These are phyloP conservation scores for Coemansia sp. DNA, from an alignment of 192 early-diverging fungal species.

Conservation along the genomic window DNA sequence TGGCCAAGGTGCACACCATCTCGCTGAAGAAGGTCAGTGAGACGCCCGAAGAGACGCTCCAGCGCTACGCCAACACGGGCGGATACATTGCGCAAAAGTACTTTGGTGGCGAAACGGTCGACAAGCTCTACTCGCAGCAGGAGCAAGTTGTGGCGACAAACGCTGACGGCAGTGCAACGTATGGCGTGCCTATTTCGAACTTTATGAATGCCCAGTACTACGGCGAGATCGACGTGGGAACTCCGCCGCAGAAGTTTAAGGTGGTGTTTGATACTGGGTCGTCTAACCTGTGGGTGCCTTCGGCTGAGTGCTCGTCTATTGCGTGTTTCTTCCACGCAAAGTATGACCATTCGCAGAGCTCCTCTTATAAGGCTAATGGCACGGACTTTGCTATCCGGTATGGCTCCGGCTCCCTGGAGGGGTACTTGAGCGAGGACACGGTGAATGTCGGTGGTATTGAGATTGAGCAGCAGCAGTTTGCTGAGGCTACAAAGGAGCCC, in stretches of 20 bases:
- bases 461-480: slow-evolving; percentile 82
- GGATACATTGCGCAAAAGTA: slow-evolving; percentile 79
- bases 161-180: slow-evolving; percentile 59
- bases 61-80: slow-evolving; percentile 67
- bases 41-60: slow-evolving; percentile 62
- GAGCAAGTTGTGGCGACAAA: slow-evolving; percentile 55
- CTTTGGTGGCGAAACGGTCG: slow-evolving; percentile 56
- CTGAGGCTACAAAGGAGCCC: slow-evolving; percentile 96
- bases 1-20: slow-evolving; percentile 36
- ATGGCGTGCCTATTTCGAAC: slow-evolving; percentile 83
- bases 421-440: slow-evolving; percentile 85
- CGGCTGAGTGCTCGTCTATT: slow-evolving; percentile 89
- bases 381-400: slow-evolving; percentile 96
- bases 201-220: slow-evolving; percentile 98
- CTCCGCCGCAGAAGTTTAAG: slow-evolving; percentile 88
- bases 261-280: slow-evolving; percentile 96
- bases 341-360: slow-evolving; percentile 84
- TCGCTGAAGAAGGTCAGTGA: slow-evolving; percentile 69
- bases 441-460: slow-evolving; percentile 74
- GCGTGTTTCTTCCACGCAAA: slow-evolving; percentile 93
- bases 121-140: slow-evolving; percentile 47
- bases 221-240: slow-evolving; percentile 84
- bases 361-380: slow-evolving; percentile 82
- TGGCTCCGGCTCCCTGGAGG: slow-evolving; percentile 91
- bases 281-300: slow-evolving; percentile 97